Percentiles rank a stretch among this genome's conserved stretches.
phyloP scores from a whole-genome alignment of 2,329 filamentous ascomycete species.

The Colletotrichum sp. region DNA sequence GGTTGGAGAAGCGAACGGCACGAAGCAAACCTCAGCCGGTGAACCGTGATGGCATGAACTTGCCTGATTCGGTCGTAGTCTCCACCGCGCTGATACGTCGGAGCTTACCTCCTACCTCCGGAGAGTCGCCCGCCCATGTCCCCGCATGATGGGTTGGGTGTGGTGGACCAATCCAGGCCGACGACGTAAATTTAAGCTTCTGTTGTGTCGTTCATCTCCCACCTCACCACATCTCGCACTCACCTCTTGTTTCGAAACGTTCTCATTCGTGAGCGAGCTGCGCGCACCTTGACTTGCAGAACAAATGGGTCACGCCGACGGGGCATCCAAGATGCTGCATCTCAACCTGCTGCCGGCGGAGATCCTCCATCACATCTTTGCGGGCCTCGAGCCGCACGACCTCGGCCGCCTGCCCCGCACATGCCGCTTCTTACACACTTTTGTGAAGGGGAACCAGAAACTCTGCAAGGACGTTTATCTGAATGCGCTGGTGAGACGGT shows the following conservation, averaged over 20 bases:
- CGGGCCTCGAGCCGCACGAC: constrained; percentile 60
- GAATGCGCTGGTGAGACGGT: constrained; percentile 51
- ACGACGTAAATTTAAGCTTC: constrained; percentile 17
- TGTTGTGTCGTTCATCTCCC: not conserved
- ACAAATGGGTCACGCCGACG: not conserved
- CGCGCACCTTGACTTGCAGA: not conserved
- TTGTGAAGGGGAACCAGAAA: constrained; percentile 61
- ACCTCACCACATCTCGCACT: not conserved
- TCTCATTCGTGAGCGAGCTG: not conserved
- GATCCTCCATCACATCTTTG: constrained; percentile 66
- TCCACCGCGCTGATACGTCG: constrained; percentile 12
- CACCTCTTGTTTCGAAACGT: not conserved
- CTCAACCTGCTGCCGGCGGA: constrained; percentile 58
- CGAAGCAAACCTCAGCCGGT: not conserved
- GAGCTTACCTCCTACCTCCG: constrained; percentile 5
- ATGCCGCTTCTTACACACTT: constrained; percentile 57
- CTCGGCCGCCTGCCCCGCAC: constrained; percentile 56
- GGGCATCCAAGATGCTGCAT: not conserved
- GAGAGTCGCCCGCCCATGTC: not conserved
- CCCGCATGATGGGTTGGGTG: not conserved
- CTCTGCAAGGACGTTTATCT: constrained; percentile 70
- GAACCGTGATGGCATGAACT: constrained; percentile 1
- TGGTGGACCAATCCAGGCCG: not conserved
- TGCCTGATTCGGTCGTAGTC: not conserved
- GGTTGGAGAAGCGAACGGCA: not conserved